Evolutionary conservation across 352 stramenopile species (phyloP).

Genomic region (Phytophthora quininea): DNA sequence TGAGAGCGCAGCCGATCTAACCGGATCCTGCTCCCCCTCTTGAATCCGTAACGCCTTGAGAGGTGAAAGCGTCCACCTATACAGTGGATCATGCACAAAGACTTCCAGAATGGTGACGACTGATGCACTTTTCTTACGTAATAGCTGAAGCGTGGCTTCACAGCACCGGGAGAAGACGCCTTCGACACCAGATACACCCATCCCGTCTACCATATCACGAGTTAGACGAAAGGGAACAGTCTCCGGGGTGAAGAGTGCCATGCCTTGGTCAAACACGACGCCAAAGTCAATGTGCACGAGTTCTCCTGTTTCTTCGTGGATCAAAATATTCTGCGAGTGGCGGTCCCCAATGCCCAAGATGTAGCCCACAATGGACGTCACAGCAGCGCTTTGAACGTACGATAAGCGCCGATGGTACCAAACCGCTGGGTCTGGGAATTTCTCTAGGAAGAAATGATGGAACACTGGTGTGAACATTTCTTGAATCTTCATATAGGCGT

Average conservation of each 20-base stretch:
- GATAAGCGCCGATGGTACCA: conserved; percentile 94
- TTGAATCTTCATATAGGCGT: conserved; percentile 91
- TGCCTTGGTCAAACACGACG: conserved; percentile 99
- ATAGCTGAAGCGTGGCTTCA: conserved; percentile 91
- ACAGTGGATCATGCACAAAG: conserved; percentile 99
- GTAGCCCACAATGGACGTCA: conserved; percentile 97
- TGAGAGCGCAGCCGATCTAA: conserved; percentile 15
- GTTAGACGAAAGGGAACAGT: conserved; percentile 99
- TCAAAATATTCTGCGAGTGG: conserved; percentile 98
- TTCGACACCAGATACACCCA: conserved; percentile 96
- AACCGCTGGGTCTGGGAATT: conserved; percentile 93
- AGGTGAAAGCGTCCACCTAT: conserved; percentile 96
- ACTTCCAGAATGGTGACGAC: conserved; percentile 99
- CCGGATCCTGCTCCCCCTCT: conserved; percentile 42
- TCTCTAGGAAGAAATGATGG: conserved; percentile 98
- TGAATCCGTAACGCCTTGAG: conserved; percentile 88
- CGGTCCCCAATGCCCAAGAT: conserved; percentile 98
- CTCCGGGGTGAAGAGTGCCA: conserved; percentile 95
- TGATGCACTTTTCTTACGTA: conserved; percentile 93
- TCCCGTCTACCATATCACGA: conserved; percentile 98
- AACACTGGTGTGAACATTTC: conserved; percentile 97
- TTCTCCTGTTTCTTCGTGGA: conserved; percentile 97
- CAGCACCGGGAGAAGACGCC: conserved; percentile 96
- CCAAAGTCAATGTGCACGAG: conserved; percentile 99
- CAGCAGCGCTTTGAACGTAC: conserved; percentile 96